Conservation (phyloP, 2,329 filamentous ascomycete species). For the Pseudophaeomoniella oleicola region DNA sequence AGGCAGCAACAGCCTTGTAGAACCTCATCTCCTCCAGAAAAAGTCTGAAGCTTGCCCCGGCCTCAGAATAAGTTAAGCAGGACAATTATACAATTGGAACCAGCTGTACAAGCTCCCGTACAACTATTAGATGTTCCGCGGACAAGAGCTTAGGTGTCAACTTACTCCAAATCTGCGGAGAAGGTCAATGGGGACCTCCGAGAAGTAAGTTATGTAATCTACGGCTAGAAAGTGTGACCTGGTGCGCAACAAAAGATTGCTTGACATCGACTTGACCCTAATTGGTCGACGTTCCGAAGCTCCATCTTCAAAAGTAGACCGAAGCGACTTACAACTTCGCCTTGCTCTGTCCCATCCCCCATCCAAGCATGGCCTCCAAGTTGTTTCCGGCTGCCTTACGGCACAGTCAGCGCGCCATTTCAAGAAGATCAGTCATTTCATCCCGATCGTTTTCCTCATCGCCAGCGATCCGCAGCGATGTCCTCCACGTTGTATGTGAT, state of each 20-base stretch:
- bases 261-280: background rate
- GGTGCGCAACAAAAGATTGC: too few species aligned
- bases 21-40: conserved; percentile 8
- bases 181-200: too few species aligned
- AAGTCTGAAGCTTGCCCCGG: background rate
- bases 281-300: background rate
- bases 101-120: background rate
- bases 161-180: background rate
- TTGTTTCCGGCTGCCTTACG: background rate
- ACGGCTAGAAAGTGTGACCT: too few species aligned
- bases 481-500: conserved; percentile 50
- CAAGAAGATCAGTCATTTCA: conserved; percentile 7
- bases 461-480: conserved; percentile 56
- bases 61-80: too few species aligned
- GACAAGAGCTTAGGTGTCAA: background rate
- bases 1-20: conserved; percentile 2
- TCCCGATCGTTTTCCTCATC: conserved; percentile 58
- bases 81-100: background rate
- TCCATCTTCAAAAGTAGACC: background rate
- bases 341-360: background rate
- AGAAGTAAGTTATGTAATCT: too few species aligned
- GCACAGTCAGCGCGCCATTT: background rate
- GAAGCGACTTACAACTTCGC: background rate
- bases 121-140: background rate
- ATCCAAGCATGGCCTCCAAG: background rate